Evolutionary conservation across 73 alveolate genomes (phyloP).

Genomic region (Paramecium caudatum): DNA sequence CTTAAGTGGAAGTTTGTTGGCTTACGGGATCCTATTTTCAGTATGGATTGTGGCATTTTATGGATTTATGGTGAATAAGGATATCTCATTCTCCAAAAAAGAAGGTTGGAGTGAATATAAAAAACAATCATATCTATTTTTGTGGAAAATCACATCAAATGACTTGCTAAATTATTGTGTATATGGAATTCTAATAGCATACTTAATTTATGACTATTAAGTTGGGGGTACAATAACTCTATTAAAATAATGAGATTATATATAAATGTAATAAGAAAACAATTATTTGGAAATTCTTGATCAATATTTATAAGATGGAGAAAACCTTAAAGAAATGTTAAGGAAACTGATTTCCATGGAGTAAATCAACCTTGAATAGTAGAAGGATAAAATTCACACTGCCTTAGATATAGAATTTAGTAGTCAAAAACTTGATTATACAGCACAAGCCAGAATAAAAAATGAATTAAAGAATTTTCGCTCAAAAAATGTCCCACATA

Average conservation of each 20-base stretch:
- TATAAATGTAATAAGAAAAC: too few species aligned
- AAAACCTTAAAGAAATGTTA: too few species aligned
- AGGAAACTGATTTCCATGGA: too few species aligned
- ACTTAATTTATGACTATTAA: background rate
- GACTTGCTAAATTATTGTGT: background rate
- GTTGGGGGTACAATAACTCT: slow-evolving; percentile 1
- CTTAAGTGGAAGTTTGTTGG: slow-evolving; percentile 81
- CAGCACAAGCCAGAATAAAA: background rate
- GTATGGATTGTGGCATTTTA: slow-evolving; percentile 87
- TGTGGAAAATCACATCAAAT: slow-evolving; percentile 42
- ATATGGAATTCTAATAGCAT: background rate
- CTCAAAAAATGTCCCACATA: background rate
- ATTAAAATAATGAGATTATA: background rate
- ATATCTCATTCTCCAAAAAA: slow-evolving; percentile 85
- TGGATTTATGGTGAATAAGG: slow-evolving; percentile 88
- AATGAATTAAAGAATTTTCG: background rate
- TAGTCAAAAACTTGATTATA: background rate
- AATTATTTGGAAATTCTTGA: too few species aligned
- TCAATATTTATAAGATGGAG: too few species aligned
- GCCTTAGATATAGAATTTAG: background rate
- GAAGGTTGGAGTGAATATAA: slow-evolving; percentile 93
- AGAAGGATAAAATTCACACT: too few species aligned
- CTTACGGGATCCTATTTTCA: slow-evolving; percentile 82
- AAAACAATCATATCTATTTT: slow-evolving; percentile 39
- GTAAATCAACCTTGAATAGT: too few species aligned